phyloP scores from a whole-genome alignment of 2,329 filamentous ascomycete genomes.

The Talaromyces amestolkiae region DNA sequence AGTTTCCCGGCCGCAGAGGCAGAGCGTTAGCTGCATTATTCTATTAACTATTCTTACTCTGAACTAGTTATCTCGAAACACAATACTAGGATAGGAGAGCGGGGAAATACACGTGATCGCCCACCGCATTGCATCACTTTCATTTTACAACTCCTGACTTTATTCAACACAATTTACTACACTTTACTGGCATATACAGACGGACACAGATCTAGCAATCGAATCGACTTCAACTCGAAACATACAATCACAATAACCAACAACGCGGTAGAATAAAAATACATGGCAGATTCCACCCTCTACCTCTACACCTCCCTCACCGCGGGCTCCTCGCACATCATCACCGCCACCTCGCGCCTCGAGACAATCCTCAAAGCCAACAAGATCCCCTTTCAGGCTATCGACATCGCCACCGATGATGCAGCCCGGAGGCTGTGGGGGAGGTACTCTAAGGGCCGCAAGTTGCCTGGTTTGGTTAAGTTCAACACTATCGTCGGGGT shows the following conservation, averaged over 20 bases:
- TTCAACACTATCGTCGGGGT: conserved; percentile 82
- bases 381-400: conserved; percentile 85
- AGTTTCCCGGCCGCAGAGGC: background rate
- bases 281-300: conserved; percentile 56
- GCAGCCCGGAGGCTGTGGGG: conserved; percentile 87
- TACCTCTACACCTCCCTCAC: conserved; percentile 97
- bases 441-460: conserved; percentile 77
- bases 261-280: background rate
- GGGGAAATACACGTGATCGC: conserved; percentile 5
- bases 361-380: conserved; percentile 96
- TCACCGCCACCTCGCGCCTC: conserved; percentile 90
- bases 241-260: background rate
- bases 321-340: conserved; percentile 90
- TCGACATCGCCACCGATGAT: conserved; percentile 88
- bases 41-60: background rate
- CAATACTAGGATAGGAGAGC: background rate
- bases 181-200: background rate
- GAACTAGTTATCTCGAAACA: background rate
- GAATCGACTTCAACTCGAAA: background rate
- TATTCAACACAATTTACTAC: background rate
- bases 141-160: background rate
- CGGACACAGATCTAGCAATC: background rate
- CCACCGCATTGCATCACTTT: conserved; percentile 1
- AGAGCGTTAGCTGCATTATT: background rate
- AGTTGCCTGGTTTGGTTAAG: conserved; percentile 85